A percentile compares a stretch with the other conserved stretches of the same genome.
phyloP scores from a whole-genome alignment of 768 basidiomycete genomes.

The Mrakia blollopis region DNA sequence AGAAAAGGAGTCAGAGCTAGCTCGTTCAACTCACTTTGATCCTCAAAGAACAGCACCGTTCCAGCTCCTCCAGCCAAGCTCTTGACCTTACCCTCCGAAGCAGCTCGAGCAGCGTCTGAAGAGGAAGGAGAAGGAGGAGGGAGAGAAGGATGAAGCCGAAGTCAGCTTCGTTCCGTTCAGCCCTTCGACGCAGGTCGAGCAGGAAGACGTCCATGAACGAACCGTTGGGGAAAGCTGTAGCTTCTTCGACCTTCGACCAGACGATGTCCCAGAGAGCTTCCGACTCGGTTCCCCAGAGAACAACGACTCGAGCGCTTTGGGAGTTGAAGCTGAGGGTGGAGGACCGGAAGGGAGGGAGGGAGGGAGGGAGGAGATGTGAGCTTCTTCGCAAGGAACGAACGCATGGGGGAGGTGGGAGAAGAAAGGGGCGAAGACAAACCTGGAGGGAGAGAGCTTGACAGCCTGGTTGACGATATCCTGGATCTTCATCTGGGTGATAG shows the following conservation, averaged over 20 bases:
- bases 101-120: background rate
- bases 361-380: background rate
- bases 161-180: background rate
- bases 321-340: conserved; percentile 38
- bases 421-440: background rate
- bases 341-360: background rate
- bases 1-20: background rate
- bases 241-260: conserved; percentile 15
- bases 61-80: conserved; percentile 42
- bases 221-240: background rate
- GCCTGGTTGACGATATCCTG: conserved; percentile 41
- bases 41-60: conserved; percentile 46
- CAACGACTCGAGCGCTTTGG: conserved; percentile 43
- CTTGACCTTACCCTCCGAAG: conserved; percentile 36
- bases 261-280: conserved; percentile 39
- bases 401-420: no score
- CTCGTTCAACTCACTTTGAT: conserved; percentile 31
- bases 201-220: background rate
- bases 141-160: background rate
- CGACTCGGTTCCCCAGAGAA: conserved; percentile 40
- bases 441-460: background rate
- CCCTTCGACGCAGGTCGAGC: no score
- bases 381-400: background rate
- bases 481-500: conserved; percentile 41
- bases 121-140: background rate